A percentile compares a stretch with the other conserved stretches of the same genome.
Conservation (phyloP, 1,284 basidiomycete species). For the Agaricales sp. region DNA sequence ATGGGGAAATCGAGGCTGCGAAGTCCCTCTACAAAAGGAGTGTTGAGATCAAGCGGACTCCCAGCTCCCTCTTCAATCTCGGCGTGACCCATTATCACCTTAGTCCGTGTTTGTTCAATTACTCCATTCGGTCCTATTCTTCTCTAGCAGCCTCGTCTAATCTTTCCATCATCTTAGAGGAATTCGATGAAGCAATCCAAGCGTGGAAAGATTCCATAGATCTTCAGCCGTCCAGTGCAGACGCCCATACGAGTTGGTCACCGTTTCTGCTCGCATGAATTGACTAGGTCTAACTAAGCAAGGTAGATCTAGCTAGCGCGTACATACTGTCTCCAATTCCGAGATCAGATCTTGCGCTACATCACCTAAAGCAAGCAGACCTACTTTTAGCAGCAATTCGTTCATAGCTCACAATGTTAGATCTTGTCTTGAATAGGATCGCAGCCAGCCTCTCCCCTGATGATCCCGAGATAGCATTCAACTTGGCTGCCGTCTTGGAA, state of each 20-base stretch:
- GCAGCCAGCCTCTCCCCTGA: constrained; percentile 82
- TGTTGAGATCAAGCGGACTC: constrained; percentile 71
- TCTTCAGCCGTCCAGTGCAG: constrained; percentile 77
- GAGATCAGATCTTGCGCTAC: constrained; percentile 82
- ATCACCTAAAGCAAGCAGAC: constrained; percentile 68
- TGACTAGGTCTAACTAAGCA: constrained; percentile 7
- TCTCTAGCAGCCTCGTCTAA: constrained; percentile 8
- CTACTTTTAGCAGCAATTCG: constrained; percentile 16
- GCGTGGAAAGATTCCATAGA: constrained; percentile 83
- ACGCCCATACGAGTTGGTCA: constrained; percentile 80
- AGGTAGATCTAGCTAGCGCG: constrained; percentile 81
- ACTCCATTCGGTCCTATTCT: too few relatives aligned
- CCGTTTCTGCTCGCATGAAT: constrained; percentile 7
- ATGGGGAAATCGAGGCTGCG: constrained; percentile 79
- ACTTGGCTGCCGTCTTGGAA: constrained; percentile 85
- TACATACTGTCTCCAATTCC: constrained; percentile 84
- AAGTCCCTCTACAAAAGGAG: constrained; percentile 74
- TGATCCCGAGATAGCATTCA: constrained; percentile 93
- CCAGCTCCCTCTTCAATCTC: constrained; percentile 81
- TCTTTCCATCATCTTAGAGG: constrained; percentile 40
- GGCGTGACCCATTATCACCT: constrained; percentile 86
- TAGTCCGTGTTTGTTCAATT: constrained; percentile 55
- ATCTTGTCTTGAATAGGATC: constrained; percentile 39
- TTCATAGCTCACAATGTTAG: constrained; percentile 19
- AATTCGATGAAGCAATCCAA: constrained; percentile 75